Percentiles rank a stretch among this genome's conserved stretches.
These are phyloP conservation scores for Solanum hybrid DNA, from an alignment of 305 asterid genomes.

Conservation along the genomic window DNA sequence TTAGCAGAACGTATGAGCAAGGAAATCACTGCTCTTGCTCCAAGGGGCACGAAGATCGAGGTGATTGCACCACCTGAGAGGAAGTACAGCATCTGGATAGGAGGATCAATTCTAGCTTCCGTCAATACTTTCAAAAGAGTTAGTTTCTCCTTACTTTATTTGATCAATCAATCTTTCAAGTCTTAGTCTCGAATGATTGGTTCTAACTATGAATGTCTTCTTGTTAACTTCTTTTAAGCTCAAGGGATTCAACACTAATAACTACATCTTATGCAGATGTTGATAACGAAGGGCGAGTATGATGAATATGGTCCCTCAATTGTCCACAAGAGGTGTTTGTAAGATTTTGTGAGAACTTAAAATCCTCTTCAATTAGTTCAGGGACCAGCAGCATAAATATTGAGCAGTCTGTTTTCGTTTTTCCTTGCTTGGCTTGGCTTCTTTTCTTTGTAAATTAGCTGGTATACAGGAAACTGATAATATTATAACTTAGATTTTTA, in stretches of 20 bases:
- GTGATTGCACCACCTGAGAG: slow-evolving; percentile 24
- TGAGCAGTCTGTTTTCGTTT: background rate
- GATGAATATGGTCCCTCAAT: slow-evolving; percentile 25
- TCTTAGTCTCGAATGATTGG: background rate
- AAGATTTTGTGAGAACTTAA: background rate
- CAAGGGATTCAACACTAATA: background rate
- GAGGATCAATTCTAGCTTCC: slow-evolving; percentile 26
- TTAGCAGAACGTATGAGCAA: slow-evolving; percentile 22
- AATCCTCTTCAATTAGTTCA: background rate
- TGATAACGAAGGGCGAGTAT: slow-evolving; percentile 18
- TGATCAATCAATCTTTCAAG: background rate
- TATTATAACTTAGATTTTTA: background rate
- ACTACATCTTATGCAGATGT: slow-evolving; percentile 10
- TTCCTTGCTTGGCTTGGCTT: background rate
- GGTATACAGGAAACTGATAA: background rate
- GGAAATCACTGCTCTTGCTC: slow-evolving; percentile 23
- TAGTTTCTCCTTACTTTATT: background rate
- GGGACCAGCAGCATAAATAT: background rate
- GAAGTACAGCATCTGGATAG: slow-evolving; percentile 25
- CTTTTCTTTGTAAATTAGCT: background rate
- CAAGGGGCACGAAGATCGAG: slow-evolving; percentile 19
- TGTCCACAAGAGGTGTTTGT: slow-evolving; percentile 24
- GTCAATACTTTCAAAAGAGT: background rate
- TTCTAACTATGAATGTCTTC: background rate
- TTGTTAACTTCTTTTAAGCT: background rate